Evolutionary conservation across 2,329 filamentous ascomycete genomes (phyloP).

Genomic region (Chrysoporthe deuterocubensis): DNA sequence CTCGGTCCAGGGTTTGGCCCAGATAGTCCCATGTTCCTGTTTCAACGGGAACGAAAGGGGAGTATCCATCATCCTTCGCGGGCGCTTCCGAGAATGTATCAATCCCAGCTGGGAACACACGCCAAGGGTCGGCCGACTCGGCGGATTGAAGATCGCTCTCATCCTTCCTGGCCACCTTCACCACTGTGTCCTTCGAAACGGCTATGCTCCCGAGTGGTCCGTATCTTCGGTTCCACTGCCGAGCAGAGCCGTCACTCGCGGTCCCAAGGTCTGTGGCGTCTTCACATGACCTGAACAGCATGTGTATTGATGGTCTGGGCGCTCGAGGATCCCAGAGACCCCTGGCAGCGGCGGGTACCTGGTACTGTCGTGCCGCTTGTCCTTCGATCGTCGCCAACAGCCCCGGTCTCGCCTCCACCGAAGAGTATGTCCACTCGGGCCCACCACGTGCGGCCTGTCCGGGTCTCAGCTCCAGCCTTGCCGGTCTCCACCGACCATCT

Average conservation of each 20-base stretch:
- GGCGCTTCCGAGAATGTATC: conserved; percentile 1
- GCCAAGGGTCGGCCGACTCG: neutral
- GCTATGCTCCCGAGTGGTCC: neutral
- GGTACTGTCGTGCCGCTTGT: conserved; percentile 1
- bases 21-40: neutral
- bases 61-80: conserved; percentile 2
- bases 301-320: conserved; percentile 15
- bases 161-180: conserved; percentile 35
- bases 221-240: neutral
- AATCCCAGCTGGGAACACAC: neutral
- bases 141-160: conserved; percentile 20
- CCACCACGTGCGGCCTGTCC: conserved; percentile 25
- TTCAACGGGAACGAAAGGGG: neutral
- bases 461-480: conserved; percentile 17
- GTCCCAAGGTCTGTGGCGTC: neutral
- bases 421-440: conserved; percentile 6
- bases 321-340: conserved; percentile 10
- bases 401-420: conserved; percentile 19
- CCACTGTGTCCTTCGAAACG: neutral
- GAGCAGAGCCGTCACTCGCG: neutral
- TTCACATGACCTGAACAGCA: conserved; percentile 20
- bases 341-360: conserved; percentile 9
- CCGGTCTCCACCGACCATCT: conserved; percentile 26
- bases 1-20: neutral
- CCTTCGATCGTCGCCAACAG: conserved; percentile 6